Base-by-base conservation (phyloP, 202 grass and related monocot species). In the Setaria italica region DNA sequence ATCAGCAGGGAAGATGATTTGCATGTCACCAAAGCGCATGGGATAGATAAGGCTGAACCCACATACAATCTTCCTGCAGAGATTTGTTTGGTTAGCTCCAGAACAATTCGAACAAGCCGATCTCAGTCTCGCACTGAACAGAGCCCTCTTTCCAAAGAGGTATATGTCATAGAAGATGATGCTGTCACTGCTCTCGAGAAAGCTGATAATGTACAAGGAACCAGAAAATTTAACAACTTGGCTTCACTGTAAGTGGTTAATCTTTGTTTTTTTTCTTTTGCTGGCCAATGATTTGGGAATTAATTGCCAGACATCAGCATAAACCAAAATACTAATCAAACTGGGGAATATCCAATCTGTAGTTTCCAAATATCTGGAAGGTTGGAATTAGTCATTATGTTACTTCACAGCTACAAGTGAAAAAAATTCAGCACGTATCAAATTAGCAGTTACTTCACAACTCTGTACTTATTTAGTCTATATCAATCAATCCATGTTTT, bases 131-230 rank as follows among this genome's bases (percentile, higher is more conserved):
- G 67, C 55, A 80, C 58, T 82, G 86, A 86, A 84, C 37, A 80
- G 69, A 92, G 41, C 73, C 85, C 85, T n/a, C 90, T 94, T 83
- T 94, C 85, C 0, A 92, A 92, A 74, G 93, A 95, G 89, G 86
- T 98, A 70, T 91, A 63, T 86, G 74, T 92, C 64, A 89, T 94
- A 77, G 91, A 95, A 55, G 89, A 92, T 80, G 91, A 19, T 77
- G 50, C 39, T 84, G 49, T 30, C 83, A 78, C 30, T 49, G 59
- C 67, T 87, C 68, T 68, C 20, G 74, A 84, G 59, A 87, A 90
- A 92, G 70, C 47, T 86, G 76, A 90, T 41, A 84, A 55, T 87
- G 71, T 62, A 50, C 56, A n/a, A 6, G 32, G 55, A 63, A 82
- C 62, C 50, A 86, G 62, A 86, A 77, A 87, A 75, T 86, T 86